Evolutionary conservation across 2,329 filamentous ascomycete species (phyloP).

Genomic region (Calonectria pteridis): DNA sequence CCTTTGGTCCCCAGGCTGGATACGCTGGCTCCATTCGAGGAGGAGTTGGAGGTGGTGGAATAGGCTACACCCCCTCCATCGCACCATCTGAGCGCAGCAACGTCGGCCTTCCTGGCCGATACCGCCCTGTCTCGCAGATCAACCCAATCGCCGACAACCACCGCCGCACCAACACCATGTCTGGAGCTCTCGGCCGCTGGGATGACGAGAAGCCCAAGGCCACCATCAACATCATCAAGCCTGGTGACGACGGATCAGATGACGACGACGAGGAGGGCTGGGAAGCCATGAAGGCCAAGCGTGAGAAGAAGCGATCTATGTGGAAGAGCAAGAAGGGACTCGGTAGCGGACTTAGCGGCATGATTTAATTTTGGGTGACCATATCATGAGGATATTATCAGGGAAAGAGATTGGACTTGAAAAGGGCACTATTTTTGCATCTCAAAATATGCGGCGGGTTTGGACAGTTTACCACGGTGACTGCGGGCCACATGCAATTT

Average conservation of each 20-base stretch:
- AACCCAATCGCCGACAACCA: constrained; percentile 44
- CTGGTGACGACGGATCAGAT: constrained; percentile 54
- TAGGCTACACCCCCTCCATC: constrained; percentile 87
- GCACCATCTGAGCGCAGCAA: constrained; percentile 97
- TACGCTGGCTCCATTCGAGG: constrained; percentile 48
- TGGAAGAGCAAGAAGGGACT: constrained; percentile 73
- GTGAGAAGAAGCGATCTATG: constrained; percentile 74
- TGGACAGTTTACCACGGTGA: constrained; percentile 34
- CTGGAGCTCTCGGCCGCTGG: constrained; percentile 47
- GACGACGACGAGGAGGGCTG: constrained; percentile 78
- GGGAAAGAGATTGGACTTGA: constrained; percentile 45
- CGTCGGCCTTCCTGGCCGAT: constrained; percentile 88
- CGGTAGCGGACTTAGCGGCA: constrained; percentile 60
- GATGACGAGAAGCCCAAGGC: constrained; percentile 50
- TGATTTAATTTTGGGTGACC: constrained; percentile 53
- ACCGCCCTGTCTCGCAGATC: constrained; percentile 85
- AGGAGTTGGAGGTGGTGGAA: constrained; percentile 48
- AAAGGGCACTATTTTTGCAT: constrained; percentile 44
- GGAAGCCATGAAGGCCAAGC: constrained; percentile 78
- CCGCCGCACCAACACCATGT: constrained; percentile 51
- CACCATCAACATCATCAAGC: constrained; percentile 53
- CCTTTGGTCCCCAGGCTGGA: constrained; percentile 65
- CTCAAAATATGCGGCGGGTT: constrained; percentile 41
- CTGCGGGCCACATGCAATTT: constrained; percentile 35
- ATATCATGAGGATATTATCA: constrained; percentile 35